These are phyloP conservation scores for Colletotrichum musae DNA, from an alignment of 2,329 filamentous ascomycete genomes.

Conservation along the genomic window DNA sequence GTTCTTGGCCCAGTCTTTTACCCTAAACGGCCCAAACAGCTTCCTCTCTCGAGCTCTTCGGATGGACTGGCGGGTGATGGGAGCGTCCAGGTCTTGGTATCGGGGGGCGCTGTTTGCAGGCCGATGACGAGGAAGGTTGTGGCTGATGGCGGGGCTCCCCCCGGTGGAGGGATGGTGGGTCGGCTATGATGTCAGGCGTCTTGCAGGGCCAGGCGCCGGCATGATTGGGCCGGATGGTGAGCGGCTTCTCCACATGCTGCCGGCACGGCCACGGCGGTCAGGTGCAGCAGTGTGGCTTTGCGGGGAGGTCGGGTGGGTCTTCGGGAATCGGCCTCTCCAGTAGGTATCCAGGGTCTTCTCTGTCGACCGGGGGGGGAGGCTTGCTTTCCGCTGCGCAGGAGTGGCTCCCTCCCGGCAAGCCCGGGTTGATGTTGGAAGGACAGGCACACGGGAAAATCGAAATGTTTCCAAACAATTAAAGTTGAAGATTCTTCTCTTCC, in stretches of 20 bases:
- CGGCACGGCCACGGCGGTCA: slow-evolving; percentile 30
- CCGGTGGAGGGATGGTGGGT: slow-evolving; percentile 1
- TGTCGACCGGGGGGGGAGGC: background rate
- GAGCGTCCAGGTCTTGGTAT: slow-evolving; percentile 29
- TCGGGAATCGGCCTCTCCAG: slow-evolving; percentile 19
- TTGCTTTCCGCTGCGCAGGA: background rate
- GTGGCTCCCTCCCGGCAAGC: background rate
- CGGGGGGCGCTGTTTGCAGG: slow-evolving; percentile 33
- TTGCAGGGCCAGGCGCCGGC: slow-evolving; percentile 13
- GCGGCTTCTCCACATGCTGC: slow-evolving; percentile 11
- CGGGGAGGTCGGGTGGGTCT: slow-evolving; percentile 13
- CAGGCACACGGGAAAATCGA: background rate
- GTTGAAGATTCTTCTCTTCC: slow-evolving; percentile 7
- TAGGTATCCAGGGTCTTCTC: slow-evolving; percentile 10
- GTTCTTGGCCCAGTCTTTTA: slow-evolving; percentile 4
- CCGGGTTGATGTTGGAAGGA: slow-evolving; percentile 15
- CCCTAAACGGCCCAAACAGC: background rate
- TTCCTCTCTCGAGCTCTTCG: background rate
- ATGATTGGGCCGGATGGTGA: slow-evolving; percentile 24
- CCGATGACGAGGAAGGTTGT: slow-evolving; percentile 39
- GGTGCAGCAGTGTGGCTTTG: slow-evolving; percentile 35
- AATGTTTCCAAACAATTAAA: slow-evolving; percentile 16
- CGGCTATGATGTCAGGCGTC: slow-evolving; percentile 36
- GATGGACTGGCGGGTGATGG: slow-evolving; percentile 18
- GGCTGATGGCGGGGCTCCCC: slow-evolving; percentile 30